phyloP scores from a whole-genome alignment of 331 rosid species.

The Rosa hybrid region DNA sequence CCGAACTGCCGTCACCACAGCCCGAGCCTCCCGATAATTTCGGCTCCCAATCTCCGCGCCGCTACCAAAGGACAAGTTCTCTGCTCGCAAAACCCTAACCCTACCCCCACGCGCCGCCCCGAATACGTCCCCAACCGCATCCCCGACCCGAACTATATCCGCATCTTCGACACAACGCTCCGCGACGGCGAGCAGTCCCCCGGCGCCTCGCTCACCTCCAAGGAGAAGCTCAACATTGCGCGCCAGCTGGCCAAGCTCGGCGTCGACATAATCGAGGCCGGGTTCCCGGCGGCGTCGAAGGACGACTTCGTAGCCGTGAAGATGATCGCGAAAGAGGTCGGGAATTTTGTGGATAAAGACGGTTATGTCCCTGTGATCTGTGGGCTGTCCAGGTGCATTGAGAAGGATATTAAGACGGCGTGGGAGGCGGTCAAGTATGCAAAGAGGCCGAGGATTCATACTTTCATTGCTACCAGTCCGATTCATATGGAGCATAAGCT shows the following conservation, averaged over 20 bases:
- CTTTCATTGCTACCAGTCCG: conserved; percentile 88
- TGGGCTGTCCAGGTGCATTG: conserved; percentile 81
- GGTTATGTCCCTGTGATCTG: conserved; percentile 94
- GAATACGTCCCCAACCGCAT: conserved; percentile 73
- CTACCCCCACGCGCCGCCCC: conserved; percentile 42
- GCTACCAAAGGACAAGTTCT: background rate
- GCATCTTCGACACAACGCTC: conserved; percentile 92
- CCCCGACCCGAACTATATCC: conserved; percentile 69
- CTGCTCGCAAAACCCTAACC: conserved; percentile 21
- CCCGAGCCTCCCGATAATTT: background rate
- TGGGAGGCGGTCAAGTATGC: conserved; percentile 96
- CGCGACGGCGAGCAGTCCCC: conserved; percentile 99
- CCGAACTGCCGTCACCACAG: background rate
- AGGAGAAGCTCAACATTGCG: conserved; percentile 86
- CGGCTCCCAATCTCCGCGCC: background rate
- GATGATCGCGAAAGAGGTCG: conserved; percentile 68
- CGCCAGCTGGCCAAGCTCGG: conserved; percentile 85
- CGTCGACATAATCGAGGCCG: conserved; percentile 91
- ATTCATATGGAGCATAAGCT: conserved; percentile 87
- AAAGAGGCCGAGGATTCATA: conserved; percentile 78
- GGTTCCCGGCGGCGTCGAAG: conserved; percentile 88
- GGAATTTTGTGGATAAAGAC: conserved; percentile 60
- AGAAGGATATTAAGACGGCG: conserved; percentile 81
- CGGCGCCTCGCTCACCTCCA: conserved; percentile 91
- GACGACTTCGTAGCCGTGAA: conserved; percentile 87